A percentile compares a stretch with the other conserved stretches of the same genome.
These are phyloP conservation scores for Furcasterigmium furcatum DNA, from an alignment of 2,329 filamentous ascomycete species.

Conservation along the genomic window DNA sequence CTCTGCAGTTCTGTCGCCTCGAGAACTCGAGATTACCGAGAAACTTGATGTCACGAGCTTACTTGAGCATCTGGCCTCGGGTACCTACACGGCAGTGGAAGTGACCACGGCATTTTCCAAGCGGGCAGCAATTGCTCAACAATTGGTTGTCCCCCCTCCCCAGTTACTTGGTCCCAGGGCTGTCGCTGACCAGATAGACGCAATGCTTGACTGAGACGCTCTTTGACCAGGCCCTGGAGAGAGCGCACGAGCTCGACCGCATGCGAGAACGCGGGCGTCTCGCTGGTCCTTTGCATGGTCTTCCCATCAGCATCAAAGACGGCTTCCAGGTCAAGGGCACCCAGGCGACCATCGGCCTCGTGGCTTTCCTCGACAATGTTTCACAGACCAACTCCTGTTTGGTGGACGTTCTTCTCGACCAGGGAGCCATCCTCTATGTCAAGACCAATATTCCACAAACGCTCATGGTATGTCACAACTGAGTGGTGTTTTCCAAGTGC, in stretches of 20 bases:
- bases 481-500: not conserved
- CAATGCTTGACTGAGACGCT: slow-evolving; percentile 45
- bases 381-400: slow-evolving; percentile 50
- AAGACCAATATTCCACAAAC: slow-evolving; percentile 69
- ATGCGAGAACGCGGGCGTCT: slow-evolving; percentile 33
- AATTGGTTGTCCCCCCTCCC: slow-evolving; percentile 9
- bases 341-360: slow-evolving; percentile 53
- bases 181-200: slow-evolving; percentile 12
- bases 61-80: slow-evolving; percentile 10
- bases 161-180: too few species aligned
- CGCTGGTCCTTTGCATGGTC: slow-evolving; percentile 59
- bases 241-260: slow-evolving; percentile 41
- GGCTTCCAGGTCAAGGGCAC: slow-evolving; percentile 53
- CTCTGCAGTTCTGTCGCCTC: too few species aligned
- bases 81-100: slow-evolving; percentile 15
- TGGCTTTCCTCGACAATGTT: slow-evolving; percentile 47
- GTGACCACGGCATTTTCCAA: slow-evolving; percentile 21
- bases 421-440: slow-evolving; percentile 65
- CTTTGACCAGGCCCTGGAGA: slow-evolving; percentile 41
- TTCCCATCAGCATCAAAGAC: slow-evolving; percentile 52
- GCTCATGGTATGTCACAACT: slow-evolving; percentile 30
- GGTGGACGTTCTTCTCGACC: slow-evolving; percentile 52
- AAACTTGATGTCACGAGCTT: slow-evolving; percentile 10
- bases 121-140: slow-evolving; percentile 21
- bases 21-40: slow-evolving; percentile 18